Evolutionary conservation across 2,329 filamentous ascomycete genomes (phyloP).

Genomic region (Calonectria pauciramosa): DNA sequence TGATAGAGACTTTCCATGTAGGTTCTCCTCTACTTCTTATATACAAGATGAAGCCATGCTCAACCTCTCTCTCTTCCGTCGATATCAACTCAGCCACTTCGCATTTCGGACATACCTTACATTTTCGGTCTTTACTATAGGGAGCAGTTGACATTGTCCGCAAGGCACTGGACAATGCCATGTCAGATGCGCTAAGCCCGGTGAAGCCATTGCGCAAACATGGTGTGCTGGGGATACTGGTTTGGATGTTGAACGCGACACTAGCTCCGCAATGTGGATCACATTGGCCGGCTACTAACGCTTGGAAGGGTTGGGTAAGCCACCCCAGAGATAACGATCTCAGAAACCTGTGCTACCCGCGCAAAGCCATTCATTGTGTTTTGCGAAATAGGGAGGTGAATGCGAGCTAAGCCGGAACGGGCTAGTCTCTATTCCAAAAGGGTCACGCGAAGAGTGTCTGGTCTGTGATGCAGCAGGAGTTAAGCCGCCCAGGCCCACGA

Average conservation of each 20-base stretch:
- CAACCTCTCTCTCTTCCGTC: not conserved
- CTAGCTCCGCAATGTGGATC: not conserved
- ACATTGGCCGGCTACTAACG: not conserved
- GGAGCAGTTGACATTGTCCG: not conserved
- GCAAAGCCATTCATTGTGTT: not conserved
- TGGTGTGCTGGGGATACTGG: not conserved
- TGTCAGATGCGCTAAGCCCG: not conserved
- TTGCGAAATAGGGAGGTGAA: not conserved
- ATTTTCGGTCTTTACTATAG: not conserved
- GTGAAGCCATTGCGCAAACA: not conserved
- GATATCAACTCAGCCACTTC: not conserved
- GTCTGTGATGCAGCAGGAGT: not conserved
- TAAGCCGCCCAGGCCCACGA: not conserved
- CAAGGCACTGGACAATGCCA: not conserved
- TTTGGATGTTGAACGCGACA: not conserved
- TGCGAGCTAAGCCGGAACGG: not conserved
- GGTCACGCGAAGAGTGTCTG: not conserved
- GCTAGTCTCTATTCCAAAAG: not conserved
- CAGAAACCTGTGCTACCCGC: not conserved
- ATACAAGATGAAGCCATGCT: not conserved
- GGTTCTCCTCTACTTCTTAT: conserved; percentile 8
- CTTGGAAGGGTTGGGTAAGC: not conserved
- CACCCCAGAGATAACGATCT: conserved; percentile 3
- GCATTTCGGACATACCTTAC: conserved; percentile 7
- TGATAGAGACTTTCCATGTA: not conserved